Evolutionary conservation across 176 grass and related monocot species (phyloP).

Genomic region (Otatea glauca): DNA sequence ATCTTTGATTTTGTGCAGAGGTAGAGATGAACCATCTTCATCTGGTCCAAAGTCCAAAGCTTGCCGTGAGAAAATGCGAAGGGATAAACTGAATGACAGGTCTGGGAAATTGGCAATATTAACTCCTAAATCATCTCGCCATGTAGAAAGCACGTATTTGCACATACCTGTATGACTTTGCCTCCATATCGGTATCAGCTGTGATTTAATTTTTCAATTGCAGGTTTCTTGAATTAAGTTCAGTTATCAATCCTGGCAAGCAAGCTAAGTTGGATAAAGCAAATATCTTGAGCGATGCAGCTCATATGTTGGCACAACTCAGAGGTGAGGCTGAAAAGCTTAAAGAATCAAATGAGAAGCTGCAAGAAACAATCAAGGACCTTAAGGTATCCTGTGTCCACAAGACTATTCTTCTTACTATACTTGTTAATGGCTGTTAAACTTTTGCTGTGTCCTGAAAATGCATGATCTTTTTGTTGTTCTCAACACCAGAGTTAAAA

Average conservation of each 20-base stretch:
- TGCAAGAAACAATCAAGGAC: slow-evolving; percentile 65
- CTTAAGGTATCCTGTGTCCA: slow-evolving; percentile 58
- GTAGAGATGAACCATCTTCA: slow-evolving; percentile 55
- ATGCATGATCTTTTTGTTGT: neutral
- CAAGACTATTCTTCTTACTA: neutral
- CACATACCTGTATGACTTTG: neutral
- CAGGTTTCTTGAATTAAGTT: slow-evolving; percentile 73
- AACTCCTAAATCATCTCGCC: neutral
- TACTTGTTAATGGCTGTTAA: neutral
- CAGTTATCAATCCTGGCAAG: slow-evolving; percentile 64
- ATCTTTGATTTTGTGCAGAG: slow-evolving; percentile 42
- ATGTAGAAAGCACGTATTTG: neutral
- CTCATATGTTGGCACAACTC: slow-evolving; percentile 49
- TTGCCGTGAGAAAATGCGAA: slow-evolving; percentile 76
- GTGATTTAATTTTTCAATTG: slow-evolving; percentile 23
- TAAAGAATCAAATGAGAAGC: slow-evolving; percentile 66
- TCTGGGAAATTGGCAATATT: neutral
- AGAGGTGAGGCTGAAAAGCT: slow-evolving; percentile 62
- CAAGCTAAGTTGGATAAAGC: slow-evolving; percentile 70
- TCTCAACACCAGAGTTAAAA: neutral
- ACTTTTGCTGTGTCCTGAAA: neutral
- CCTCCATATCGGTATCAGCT: neutral
- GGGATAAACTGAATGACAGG: slow-evolving; percentile 82
- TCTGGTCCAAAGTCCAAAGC: slow-evolving; percentile 69
- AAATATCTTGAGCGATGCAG: slow-evolving; percentile 66